phyloP scores from a whole-genome alignment of 441 rosid genomes.

The Rhodomyrtus psidioides region DNA sequence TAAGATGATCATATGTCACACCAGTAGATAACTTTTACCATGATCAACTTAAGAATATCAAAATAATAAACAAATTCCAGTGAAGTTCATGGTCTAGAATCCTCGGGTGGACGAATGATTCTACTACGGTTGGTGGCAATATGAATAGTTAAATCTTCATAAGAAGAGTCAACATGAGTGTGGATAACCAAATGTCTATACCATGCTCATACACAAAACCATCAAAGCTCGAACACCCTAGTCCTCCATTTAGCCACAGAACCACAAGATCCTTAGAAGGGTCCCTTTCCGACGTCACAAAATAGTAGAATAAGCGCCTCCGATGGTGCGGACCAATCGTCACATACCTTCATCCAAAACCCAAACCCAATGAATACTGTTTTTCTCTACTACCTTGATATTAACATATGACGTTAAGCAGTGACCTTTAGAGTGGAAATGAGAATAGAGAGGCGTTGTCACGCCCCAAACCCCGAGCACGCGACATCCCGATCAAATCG shows the following conservation, averaged over 20 bases:
- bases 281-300: slow-evolving; percentile 49
- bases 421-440: neutral
- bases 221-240: slow-evolving; percentile 68
- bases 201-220: slow-evolving; percentile 68
- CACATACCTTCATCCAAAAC: slow-evolving; percentile 50
- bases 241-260: slow-evolving; percentile 77
- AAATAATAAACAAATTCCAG: neutral
- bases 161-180: neutral
- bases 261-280: slow-evolving; percentile 51
- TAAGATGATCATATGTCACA: neutral
- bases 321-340: slow-evolving; percentile 34
- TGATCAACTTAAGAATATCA: neutral
- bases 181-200: neutral
- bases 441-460: neutral
- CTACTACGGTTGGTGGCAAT: neutral
- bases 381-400: neutral
- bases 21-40: neutral
- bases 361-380: neutral
- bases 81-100: neutral
- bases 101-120: neutral
- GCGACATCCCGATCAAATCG: too few species aligned
- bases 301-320: slow-evolving; percentile 54
- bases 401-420: neutral
- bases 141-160: neutral
- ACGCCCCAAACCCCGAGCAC: too few species aligned